These are phyloP conservation scores for Fusarium temperatum DNA, from an alignment of 2,329 filamentous ascomycete species.

Conservation along the genomic window DNA sequence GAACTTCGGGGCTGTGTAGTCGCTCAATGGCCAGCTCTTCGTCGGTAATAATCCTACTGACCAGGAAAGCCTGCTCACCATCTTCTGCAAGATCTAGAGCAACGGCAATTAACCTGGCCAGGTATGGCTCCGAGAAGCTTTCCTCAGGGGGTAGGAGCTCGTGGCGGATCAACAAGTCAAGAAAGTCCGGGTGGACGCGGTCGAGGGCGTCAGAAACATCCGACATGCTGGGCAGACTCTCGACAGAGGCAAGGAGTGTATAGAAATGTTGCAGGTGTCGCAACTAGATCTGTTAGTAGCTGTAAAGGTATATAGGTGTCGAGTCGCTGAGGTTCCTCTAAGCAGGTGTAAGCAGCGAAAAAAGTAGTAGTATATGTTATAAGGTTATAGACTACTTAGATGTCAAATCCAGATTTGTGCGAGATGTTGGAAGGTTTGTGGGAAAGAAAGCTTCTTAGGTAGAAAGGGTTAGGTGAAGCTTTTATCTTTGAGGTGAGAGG, in stretches of 20 bases:
- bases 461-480: background rate
- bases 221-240: background rate
- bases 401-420: background rate
- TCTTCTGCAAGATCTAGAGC: slow-evolving; percentile 36
- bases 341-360: background rate
- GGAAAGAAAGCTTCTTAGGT: background rate
- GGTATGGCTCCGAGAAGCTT: slow-evolving; percentile 10
- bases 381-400: background rate
- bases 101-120: slow-evolving; percentile 25
- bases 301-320: background rate
- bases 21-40: slow-evolving; percentile 29
- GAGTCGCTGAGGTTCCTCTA: background rate
- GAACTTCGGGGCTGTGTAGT: slow-evolving; percentile 23
- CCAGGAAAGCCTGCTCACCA: slow-evolving; percentile 24
- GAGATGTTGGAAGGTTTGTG: background rate
- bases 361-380: background rate
- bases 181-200: slow-evolving; percentile 35
- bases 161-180: slow-evolving; percentile 21
- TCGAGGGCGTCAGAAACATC: slow-evolving; percentile 1
- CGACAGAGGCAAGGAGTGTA: background rate
- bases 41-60: slow-evolving; percentile 37
- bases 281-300: background rate
- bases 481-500: background rate
- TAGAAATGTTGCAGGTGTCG: background rate
- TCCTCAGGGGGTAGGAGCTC: slow-evolving; percentile 1